Conservation (phyloP, 2,329 filamentous ascomycete species). For the Ascochyta fabae region DNA sequence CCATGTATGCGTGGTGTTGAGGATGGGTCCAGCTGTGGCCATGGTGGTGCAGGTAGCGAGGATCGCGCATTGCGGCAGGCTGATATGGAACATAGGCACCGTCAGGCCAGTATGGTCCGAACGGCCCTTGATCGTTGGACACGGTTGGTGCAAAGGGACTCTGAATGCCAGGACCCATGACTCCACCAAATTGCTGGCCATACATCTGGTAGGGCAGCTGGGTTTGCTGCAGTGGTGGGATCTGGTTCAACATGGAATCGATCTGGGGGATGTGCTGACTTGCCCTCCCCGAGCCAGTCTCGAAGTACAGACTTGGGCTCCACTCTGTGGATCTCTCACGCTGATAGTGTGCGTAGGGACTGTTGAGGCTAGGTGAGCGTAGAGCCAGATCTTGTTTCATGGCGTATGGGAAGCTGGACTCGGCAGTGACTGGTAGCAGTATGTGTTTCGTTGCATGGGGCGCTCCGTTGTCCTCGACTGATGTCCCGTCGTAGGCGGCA, state of each 20-base stretch:
- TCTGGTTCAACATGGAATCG: constrained; percentile 68
- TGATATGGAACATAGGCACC: constrained; percentile 50
- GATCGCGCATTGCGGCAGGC: constrained; percentile 50
- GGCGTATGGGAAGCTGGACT: constrained; percentile 43
- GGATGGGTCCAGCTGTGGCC: constrained; percentile 40
- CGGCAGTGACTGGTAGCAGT: constrained; percentile 68
- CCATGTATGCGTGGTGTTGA: constrained; percentile 37
- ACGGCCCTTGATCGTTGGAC: constrained; percentile 50
- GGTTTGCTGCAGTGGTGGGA: constrained; percentile 56
- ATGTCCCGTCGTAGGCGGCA: constrained; percentile 87
- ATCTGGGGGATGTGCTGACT: constrained; percentile 59
- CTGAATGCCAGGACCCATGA: constrained; percentile 44
- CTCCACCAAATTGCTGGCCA: constrained; percentile 39
- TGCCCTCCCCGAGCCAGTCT: constrained; percentile 42
- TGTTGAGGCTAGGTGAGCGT: constrained; percentile 36
- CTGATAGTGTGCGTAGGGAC: constrained; percentile 22
- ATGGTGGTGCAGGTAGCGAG: constrained; percentile 42
- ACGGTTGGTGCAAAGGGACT: constrained; percentile 48
- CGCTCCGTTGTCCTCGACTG: constrained; percentile 73
- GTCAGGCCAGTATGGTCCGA: constrained; percentile 52
- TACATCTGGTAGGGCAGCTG: constrained; percentile 57
- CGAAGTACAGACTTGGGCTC: constrained; percentile 47
- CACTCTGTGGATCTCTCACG: constrained; percentile 38
- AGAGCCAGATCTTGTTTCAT: constrained; percentile 48
- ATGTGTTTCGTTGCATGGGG: constrained; percentile 85